Evolutionary conservation across 2,329 filamentous ascomycete genomes (phyloP).

Genomic region (Cladosporium sp.): DNA sequence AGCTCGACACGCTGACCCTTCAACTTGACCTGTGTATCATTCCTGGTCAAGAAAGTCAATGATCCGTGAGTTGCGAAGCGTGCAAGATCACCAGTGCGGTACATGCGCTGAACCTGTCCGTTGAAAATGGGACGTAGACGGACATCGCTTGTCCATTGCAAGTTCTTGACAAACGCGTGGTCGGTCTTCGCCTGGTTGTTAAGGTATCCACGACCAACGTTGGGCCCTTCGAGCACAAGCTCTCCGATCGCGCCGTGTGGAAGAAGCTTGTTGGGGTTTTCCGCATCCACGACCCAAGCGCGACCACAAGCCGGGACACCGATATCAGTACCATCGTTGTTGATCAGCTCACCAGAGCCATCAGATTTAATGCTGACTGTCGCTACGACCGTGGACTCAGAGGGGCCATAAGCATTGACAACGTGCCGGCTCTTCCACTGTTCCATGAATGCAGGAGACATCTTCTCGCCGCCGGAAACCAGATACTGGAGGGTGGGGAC

Average conservation of each 20-base stretch:
- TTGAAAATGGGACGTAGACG: slow-evolving; percentile 8
- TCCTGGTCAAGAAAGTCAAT: slow-evolving; percentile 26
- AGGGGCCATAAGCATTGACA: slow-evolving; percentile 48
- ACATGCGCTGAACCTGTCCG: slow-evolving; percentile 31
- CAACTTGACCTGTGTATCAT: slow-evolving; percentile 30
- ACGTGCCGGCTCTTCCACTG: slow-evolving; percentile 50
- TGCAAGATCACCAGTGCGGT: slow-evolving; percentile 27
- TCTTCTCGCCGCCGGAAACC: slow-evolving; percentile 47
- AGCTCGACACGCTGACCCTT: slow-evolving; percentile 30
- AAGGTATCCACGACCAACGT: slow-evolving; percentile 48
- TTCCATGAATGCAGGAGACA: slow-evolving; percentile 44
- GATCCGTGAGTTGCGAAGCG: slow-evolving; percentile 24
- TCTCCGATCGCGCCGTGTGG: slow-evolving; percentile 52
- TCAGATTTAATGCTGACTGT: slow-evolving; percentile 16
- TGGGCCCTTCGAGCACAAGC: slow-evolving; percentile 49
- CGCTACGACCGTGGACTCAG: slow-evolving; percentile 33
- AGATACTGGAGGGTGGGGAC: slow-evolving; percentile 47
- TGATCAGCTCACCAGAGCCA: slow-evolving; percentile 31
- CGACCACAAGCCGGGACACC: slow-evolving; percentile 24
- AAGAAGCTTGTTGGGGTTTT: slow-evolving; percentile 31
- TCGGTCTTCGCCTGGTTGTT: slow-evolving; percentile 33
- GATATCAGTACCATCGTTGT: slow-evolving; percentile 38
- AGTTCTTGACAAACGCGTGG: slow-evolving; percentile 36
- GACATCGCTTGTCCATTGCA: slow-evolving; percentile 26
- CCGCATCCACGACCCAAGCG: slow-evolving; percentile 36